Base-by-base conservation (phyloP, 2,329 filamentous ascomycete species). In the Furcasterigmium sp. region DNA sequence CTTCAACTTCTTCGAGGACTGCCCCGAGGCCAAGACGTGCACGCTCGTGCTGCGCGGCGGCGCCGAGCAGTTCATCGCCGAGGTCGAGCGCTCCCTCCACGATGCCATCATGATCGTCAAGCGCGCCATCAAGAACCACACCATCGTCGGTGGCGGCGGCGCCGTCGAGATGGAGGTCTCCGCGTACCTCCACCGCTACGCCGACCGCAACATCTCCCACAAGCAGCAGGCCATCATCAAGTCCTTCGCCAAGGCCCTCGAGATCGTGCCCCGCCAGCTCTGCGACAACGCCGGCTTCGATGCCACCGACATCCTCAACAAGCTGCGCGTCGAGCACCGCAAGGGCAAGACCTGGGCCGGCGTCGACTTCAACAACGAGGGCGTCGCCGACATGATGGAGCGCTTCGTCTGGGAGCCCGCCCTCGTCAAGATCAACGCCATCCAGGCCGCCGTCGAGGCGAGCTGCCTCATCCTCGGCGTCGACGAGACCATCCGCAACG, bases 31-130 rank as follows among this genome's bases (percentile, higher is more conserved):
- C 52, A 95, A 95, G 78, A 97, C 93, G 2, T 98, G 93, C 76
- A 98, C 93, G 9, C 75, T 98, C 17, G 83, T 98, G 32, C 84
- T 98, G 50, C 87, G 93, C 60, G 93, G 93, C 59, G 93, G 93
- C 52, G 93, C 93, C 28, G 93, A 98, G 73, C 93, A 98, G 66
- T 98, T 98, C 71, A 98, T 98, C 57, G 93, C 93, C 46, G 93
- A 98, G 67, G 93, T 96, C 2, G 93, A 98, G 75, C 87, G 93
- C 51, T 95, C 89, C 61, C 79, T 98, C 53, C 93, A 98, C 75
- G 93, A 98, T 60, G 93, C 93, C 56, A 97, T 98, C 69, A 98
- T 98, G 93, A 95, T 98, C 59, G 93, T 98, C 61, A 97, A 97
- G 81, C 90, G 94, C 49, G 89, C 93, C 21, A 89, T 97, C 67